A percentile compares a stretch with the other conserved stretches of the same genome.
Evolutionary conservation across 2,329 filamentous ascomycete genomes (phyloP).

Genomic region (Phoma sp.): DNA sequence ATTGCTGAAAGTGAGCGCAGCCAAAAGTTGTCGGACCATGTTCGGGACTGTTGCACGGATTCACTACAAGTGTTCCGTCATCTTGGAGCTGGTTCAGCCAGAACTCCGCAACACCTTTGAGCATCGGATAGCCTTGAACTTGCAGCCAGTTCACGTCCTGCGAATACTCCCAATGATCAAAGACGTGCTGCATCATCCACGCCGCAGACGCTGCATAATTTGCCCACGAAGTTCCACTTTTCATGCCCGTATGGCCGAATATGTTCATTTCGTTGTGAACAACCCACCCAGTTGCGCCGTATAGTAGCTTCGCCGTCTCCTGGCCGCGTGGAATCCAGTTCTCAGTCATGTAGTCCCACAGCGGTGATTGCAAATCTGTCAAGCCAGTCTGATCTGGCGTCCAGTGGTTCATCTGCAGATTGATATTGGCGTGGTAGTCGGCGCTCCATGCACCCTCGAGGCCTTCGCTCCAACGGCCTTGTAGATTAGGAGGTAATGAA

Average conservation of each 20-base stretch:
- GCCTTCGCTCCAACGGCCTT: slow-evolving; percentile 61
- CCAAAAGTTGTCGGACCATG: slow-evolving; percentile 59
- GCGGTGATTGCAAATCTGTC: slow-evolving; percentile 51
- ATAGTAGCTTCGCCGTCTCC: slow-evolving; percentile 61
- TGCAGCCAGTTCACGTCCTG: slow-evolving; percentile 55
- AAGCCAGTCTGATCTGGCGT: slow-evolving; percentile 60
- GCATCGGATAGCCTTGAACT: slow-evolving; percentile 57
- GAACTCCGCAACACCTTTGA: slow-evolving; percentile 62
- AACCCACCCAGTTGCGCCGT: slow-evolving; percentile 62
- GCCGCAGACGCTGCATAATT: slow-evolving; percentile 57
- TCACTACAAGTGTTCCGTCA: slow-evolving; percentile 61
- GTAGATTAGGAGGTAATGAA: slow-evolving; percentile 61
- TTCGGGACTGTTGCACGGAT: slow-evolving; percentile 65
- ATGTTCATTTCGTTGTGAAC: slow-evolving; percentile 65
- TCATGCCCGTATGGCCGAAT: slow-evolving; percentile 62
- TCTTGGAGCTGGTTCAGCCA: slow-evolving; percentile 61
- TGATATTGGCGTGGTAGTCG: slow-evolving; percentile 66
- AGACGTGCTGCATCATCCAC: slow-evolving; percentile 67
- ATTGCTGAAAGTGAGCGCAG: slow-evolving; percentile 61
- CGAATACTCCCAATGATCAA: slow-evolving; percentile 63
- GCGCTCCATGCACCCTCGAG: slow-evolving; percentile 57
- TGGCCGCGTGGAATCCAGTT: slow-evolving; percentile 61
- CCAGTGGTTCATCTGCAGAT: slow-evolving; percentile 69
- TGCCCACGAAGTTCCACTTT: slow-evolving; percentile 52
- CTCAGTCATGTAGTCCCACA: slow-evolving; percentile 61